Percentiles rank a stretch among this genome's conserved stretches.
These are phyloP conservation scores for Galium porrigens DNA, from an alignment of 305 asterid genomes.

Conservation along the genomic window DNA sequence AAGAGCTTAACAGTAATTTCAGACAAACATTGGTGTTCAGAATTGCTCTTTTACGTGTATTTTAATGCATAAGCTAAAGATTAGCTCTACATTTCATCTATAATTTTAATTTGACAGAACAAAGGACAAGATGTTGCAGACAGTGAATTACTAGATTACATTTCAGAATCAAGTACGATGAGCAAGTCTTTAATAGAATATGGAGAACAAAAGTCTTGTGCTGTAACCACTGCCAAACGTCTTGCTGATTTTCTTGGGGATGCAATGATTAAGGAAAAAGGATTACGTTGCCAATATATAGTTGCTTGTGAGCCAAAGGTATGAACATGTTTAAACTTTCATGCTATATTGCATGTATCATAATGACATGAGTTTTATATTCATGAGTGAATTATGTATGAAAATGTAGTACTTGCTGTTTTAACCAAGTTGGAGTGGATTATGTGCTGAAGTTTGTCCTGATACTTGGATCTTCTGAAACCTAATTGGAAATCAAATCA, in stretches of 20 bases:
- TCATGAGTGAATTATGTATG: neutral
- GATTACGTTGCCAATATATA: constrained; percentile 84
- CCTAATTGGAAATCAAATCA: neutral
- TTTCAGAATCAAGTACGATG: constrained; percentile 99
- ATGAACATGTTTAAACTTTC: constrained; percentile 16
- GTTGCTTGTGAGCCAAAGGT: constrained; percentile 99
- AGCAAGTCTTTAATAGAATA: constrained; percentile 95
- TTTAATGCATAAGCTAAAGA: constrained; percentile 5
- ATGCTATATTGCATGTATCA: neutral
- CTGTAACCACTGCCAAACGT: constrained; percentile 95
- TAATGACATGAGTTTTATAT: neutral
- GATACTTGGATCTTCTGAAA: neutral
- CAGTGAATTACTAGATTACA: constrained; percentile 82
- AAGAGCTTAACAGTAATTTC: neutral
- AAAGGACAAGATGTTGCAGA: constrained; percentile 90
- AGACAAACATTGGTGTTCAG: neutral
- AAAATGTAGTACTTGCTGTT: neutral
- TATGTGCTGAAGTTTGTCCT: neutral
- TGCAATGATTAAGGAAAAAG: constrained; percentile 94
- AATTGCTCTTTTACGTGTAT: neutral
- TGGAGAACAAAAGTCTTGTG: constrained; percentile 93
- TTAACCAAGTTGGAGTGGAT: no score
- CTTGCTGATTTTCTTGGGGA: constrained; percentile 95
- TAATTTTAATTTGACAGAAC: constrained; percentile 34
- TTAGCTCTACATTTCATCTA: constrained; percentile 1